Base-by-base conservation (phyloP, 352 stramenopile genomes). In the Plasmopara halstedii region DNA sequence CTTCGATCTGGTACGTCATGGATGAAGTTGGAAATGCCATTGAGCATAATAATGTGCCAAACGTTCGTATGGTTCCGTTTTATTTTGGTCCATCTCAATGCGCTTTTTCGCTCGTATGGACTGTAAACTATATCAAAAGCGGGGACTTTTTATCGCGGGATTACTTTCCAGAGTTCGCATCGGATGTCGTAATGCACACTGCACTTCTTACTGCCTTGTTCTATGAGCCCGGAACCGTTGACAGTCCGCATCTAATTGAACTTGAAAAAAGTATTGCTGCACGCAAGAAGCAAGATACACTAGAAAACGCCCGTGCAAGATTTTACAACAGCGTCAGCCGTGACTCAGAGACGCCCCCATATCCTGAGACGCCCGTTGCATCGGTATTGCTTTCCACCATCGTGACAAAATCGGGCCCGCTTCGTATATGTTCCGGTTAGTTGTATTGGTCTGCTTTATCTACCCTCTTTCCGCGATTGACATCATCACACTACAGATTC, bases 1-100 rank as follows among this genome's bases (percentile, higher is more conserved):
- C 59, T 26, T 48, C 68, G 19, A 80, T 76, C 38, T 80, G 68
- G 65, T 80, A 80, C 50, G 55, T 80, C 35, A 76, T 80, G 68
- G 68, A 80, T 39, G 65, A 80, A 51, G 68, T 80, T 29, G 68
- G 68, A 27, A 74, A 62, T 18, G 68, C 62, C 6, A 76, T 80
- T 35, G 68, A 80, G 37, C 68, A 80, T 47, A 41, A 41, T 9
- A 46, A 73, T 26, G 55, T 52, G 6, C 62, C 65, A 32, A 80
- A 72, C 25, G 57, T 80, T 32, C 53, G 56, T 19, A 80, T 80
- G 68, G 68, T 63, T 9, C 65, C 68, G 7, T 76, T 80, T 50
- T 80, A 73, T 53, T 76, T 68, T 25, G 50, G 20, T 26, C 29
- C 55, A 5, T 50, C 54, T 7, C 65, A 74, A 38, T 76, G 62